These are phyloP conservation scores for Penicillium daleae DNA, from an alignment of 495 filamentous ascomycete genomes.

Conservation along the genomic window DNA sequence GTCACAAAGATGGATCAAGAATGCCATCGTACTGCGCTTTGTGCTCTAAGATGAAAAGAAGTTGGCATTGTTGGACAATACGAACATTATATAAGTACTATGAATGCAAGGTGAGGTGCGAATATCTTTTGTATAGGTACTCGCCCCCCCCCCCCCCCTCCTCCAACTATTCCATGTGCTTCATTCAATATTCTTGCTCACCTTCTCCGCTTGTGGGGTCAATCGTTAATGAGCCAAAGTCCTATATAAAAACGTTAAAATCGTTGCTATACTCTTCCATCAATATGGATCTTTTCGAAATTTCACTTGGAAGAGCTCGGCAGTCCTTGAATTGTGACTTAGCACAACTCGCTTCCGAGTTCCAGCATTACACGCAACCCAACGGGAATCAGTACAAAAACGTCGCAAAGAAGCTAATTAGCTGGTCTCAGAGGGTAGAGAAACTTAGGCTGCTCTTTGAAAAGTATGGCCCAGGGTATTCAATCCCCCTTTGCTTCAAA, in stretches of 20 bases:
- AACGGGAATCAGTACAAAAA: not conserved
- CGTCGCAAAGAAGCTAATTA: not conserved
- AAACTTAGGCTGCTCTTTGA: not conserved
- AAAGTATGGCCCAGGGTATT: not conserved
- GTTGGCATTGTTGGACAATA: no score
- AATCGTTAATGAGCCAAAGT: no score
- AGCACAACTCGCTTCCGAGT: not conserved
- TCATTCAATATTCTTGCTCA: no score
- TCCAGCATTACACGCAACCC: not conserved
- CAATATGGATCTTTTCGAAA: not conserved
- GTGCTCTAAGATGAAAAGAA: not conserved
- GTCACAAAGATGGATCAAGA: not conserved
- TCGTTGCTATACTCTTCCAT: not conserved
- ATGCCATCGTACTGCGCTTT: not conserved
- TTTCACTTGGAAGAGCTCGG: not conserved
- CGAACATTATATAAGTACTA: no score
- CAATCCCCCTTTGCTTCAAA: not conserved
- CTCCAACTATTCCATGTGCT: no score
- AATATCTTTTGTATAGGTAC: no score
- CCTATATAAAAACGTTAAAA: no score
- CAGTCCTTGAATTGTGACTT: not conserved
- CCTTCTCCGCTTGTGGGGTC: no score
- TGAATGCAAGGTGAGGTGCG: no score
- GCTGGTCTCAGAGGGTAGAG: not conserved
- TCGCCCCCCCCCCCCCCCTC: no score